Percentiles rank a stretch among this genome's conserved stretches.
Conservation (phyloP, 805 yeast species). For the Hanseniaspora meyeri region DNA sequence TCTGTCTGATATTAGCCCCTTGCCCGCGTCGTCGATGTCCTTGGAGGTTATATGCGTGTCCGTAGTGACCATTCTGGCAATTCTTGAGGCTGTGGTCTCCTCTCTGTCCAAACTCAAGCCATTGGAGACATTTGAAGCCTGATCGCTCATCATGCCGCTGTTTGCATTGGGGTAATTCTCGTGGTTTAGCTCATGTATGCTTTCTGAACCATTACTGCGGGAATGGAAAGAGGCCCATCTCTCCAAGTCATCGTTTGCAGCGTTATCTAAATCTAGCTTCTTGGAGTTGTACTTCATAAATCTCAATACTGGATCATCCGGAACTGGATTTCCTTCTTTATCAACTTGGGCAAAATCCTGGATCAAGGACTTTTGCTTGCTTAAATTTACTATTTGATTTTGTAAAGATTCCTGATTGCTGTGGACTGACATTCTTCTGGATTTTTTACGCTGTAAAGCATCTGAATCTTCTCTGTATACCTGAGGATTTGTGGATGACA, state of each 20-base stretch:
- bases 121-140: neutral
- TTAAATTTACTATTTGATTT: neutral
- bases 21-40: slow-evolving; percentile 26
- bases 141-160: too few species aligned
- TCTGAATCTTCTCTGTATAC: neutral
- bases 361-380: slow-evolving; percentile 27
- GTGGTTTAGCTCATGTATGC: neutral
- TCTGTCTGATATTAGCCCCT: slow-evolving; percentile 19
- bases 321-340: slow-evolving; percentile 23
- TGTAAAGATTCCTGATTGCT: slow-evolving; percentile 8
- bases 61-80: slow-evolving; percentile 26
- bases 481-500: slow-evolving; percentile 2
- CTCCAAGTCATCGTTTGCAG: neutral
- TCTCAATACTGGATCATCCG: slow-evolving; percentile 13
- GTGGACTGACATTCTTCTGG: slow-evolving; percentile 3
- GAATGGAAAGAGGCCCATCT: slow-evolving; percentile 10
- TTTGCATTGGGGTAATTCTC: neutral
- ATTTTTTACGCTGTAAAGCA: neutral
- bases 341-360: slow-evolving; percentile 33
- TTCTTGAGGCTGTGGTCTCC: slow-evolving; percentile 19
- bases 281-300: slow-evolving; percentile 13
- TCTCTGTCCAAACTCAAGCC: slow-evolving; percentile 12
- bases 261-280: neutral
- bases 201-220: neutral
- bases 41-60: slow-evolving; percentile 26